Evolutionary conservation across 805 yeast species (phyloP), one percentile per base, ranked within the genome.

Genomic region (Schizosaccharomyces osmophilus): DNA sequence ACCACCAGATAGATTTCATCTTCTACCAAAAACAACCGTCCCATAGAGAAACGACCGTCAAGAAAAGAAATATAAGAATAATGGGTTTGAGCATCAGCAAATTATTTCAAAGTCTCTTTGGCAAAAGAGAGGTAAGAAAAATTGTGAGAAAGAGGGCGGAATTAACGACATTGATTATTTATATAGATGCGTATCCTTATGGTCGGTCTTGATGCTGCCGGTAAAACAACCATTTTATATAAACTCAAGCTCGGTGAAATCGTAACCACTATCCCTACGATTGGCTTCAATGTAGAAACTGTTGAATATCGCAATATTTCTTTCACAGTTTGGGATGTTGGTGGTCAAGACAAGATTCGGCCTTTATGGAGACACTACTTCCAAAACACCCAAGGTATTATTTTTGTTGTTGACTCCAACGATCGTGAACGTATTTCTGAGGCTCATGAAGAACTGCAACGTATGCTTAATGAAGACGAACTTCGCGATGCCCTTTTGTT

Each of bases 291-390:
- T 72, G 93, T 86, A 59, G 95, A 86, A 72, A 84, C 90, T 3
- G 86, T 86, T 64, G 81, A 84, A 63, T 85, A 83, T 71, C 84
- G 83, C 70, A 85, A 85, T 70, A 83, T 85, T 63, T 82, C 85
- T 62, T 85, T 86, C 74, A 87, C 87, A 64, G 88, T 86, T 69
- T 86, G 95, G 97, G 97, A 90, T 82, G 96, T 89, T 69, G 97
- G 97, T 85, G 97, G 97, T 82, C 97, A 90, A 79, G 96, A 88
- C 76, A 89, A 89, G 78, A 90, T 90, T 72, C 86, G 97, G 78
- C 96, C 97, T 64, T 79, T 90, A 75, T 90, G 97, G 97, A 85
- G 97, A 82, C 95, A 90, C 77, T 90, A 90, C 75, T 90, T 83
- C 86, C 95, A 90, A 78, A 90, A 90, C 81, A 88, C 97, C 64